Base-by-base conservation (phyloP, 306 rosid genomes). In the Comarum palustre region DNA sequence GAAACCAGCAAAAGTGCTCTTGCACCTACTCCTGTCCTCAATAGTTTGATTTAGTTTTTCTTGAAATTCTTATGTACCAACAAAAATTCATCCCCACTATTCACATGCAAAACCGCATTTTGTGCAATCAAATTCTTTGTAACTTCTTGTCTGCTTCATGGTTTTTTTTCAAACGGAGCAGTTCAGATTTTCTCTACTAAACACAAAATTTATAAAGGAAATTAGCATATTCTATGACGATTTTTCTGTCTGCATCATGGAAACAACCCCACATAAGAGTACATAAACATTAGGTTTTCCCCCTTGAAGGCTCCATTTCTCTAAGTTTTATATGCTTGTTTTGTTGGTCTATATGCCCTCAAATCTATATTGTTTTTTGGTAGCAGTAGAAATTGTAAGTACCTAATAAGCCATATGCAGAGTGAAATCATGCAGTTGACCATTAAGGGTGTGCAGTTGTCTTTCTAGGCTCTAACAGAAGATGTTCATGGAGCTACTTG, bases 131-230 rank as follows among this genome's bases (percentile, higher is more conserved):
- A 68, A 84, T 82, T 80, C 86, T 77, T 77, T 46, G 65, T 46
- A 82, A 78, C 68, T 64, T 86, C 79, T 87, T 90, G 97, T 93
- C 92, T 81, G 78, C 82, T 89, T 86, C 91, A 86, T 86, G 71
- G 81, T 87, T 89, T 89, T 91, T 95, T 89, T 91, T 95, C 97
- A 82, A 88, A 89, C 89, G 93, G 97, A 88, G 99, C 87, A 86
- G 97, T 95, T 92, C 79, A 85, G 86, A 80, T 84, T 74, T 76
- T 77, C 75, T 84, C 83, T 77, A 82, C 83, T 81, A 57, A 73
- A 78, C 85, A n/a, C 78, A 78, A 34, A 83, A 82, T 81, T 67
- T 55, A 79, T 76, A 63, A 36, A 36, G 73, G 62, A 76, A 75
- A 67, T 60, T 68, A 78, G 78, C 71, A 69, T 74, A 73, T 68